These are phyloP conservation scores for Kwoniella newhampshirensis DNA, from an alignment of 768 basidiomycete genomes.

Conservation along the genomic window DNA sequence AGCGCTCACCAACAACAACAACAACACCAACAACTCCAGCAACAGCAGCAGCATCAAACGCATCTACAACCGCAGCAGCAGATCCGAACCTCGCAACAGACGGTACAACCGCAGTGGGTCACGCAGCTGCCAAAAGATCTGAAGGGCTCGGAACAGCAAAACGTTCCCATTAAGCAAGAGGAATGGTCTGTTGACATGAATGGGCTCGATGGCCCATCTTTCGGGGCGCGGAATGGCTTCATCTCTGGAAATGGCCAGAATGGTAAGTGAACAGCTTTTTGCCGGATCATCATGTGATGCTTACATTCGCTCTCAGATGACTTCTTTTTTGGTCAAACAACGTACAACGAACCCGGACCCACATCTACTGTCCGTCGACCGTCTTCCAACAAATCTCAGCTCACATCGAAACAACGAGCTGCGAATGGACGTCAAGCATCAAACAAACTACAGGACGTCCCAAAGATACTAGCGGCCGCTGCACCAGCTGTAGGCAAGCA, in stretches of 20 bases:
- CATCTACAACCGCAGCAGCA: not conserved
- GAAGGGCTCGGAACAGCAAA: not conserved
- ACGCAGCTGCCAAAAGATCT: not conserved
- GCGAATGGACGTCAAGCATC: slow-evolving; percentile 2
- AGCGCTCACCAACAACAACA: not conserved
- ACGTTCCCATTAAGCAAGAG: not conserved
- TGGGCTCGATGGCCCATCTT: not conserved
- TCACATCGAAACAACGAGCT: not conserved
- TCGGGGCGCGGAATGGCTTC: not conserved
- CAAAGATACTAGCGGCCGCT: not conserved
- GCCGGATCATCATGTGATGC: not conserved
- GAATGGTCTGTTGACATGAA: not conserved
- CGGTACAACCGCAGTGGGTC: slow-evolving; percentile 7
- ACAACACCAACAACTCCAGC: slow-evolving; percentile 1
- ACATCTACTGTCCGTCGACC: not conserved
- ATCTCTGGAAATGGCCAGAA: not conserved
- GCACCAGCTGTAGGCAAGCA: slow-evolving; percentile 44
- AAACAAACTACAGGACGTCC: not conserved
- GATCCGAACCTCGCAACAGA: not conserved
- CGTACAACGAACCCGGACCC: not conserved
- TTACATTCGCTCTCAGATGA: not conserved
- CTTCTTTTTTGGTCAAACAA: not conserved
- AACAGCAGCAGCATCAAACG: not conserved
- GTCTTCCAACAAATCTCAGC: not conserved
- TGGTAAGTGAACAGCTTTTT: not conserved